Evolutionary conservation across 2,329 filamentous ascomycete genomes (phyloP).

Genomic region (Davidsoniella eucalypti): DNA sequence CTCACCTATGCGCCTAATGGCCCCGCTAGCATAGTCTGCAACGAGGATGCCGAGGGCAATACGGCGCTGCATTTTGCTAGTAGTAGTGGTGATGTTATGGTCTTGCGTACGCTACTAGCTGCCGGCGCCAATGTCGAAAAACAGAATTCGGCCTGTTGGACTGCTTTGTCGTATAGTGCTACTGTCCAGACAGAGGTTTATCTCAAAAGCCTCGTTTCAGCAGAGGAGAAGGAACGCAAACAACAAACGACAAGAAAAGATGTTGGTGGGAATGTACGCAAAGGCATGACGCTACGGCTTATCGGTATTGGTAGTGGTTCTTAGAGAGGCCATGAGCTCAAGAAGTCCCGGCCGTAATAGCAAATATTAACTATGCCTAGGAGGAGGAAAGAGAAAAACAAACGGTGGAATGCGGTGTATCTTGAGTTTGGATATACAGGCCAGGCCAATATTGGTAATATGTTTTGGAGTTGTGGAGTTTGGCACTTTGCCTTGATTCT

Average conservation of each 20-base stretch:
- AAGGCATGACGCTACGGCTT: no score
- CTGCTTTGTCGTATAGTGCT: conserved; percentile 64
- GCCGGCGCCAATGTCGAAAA: conserved; percentile 61
- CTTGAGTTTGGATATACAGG: no score
- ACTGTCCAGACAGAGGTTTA: conserved; percentile 76
- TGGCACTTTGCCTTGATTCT: no score
- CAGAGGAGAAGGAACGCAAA: conserved; percentile 43
- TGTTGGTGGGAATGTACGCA: no score
- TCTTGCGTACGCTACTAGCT: conserved; percentile 58
- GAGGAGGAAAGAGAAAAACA: no score
- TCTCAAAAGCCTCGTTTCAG: conserved; percentile 58
- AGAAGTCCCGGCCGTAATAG: no score
- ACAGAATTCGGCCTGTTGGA: conserved; percentile 65
- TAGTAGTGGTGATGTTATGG: conserved; percentile 63
- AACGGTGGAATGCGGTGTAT: no score
- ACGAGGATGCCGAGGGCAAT: conserved; percentile 57
- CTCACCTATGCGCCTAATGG: conserved; percentile 44
- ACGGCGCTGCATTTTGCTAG: conserved; percentile 77
- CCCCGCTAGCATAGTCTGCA: conserved; percentile 34
- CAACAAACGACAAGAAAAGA: conserved; percentile 19
- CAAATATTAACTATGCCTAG: no score
- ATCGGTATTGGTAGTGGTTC: no score
- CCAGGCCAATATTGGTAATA: no score
- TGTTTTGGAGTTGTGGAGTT: no score
- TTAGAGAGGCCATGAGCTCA: no score